A percentile compares a stretch with the other conserved stretches of the same genome.
Conservation (phyloP, 768 basidiomycete genomes). For the Wakefieldia striispora region DNA sequence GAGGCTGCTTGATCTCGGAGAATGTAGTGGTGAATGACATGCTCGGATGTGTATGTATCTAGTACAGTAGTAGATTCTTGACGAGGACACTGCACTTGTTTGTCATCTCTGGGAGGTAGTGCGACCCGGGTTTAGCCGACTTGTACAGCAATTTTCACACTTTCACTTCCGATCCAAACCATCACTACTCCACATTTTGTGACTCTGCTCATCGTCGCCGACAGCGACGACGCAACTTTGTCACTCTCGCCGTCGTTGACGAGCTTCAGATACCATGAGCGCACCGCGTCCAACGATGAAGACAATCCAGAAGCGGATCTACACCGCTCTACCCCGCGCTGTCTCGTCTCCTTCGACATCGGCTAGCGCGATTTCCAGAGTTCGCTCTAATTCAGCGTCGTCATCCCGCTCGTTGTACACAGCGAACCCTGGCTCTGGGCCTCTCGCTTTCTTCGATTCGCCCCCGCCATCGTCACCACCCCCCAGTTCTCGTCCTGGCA, state of each 20-base stretch:
- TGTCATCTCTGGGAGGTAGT: neutral
- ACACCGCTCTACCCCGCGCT: conserved; percentile 41
- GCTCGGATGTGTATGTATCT: conserved; percentile 21
- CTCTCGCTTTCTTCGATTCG: conserved; percentile 42
- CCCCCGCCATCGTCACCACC: conserved; percentile 37
- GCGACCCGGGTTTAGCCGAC: conserved; percentile 14
- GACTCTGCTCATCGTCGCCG: conserved; percentile 3
- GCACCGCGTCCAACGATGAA: conserved; percentile 43
- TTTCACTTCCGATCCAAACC: neutral
- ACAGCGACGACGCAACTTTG: conserved; percentile 12
- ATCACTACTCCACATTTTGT: neutral
- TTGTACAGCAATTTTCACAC: neutral
- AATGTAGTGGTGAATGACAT: neutral
- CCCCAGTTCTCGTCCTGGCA: conserved; percentile 39
- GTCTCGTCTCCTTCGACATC: conserved; percentile 28
- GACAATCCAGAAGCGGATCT: conserved; percentile 52
- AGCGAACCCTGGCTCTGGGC: conserved; percentile 26
- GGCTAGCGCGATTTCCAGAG: conserved; percentile 34
- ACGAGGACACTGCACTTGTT: neutral
- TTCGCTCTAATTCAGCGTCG: conserved; percentile 43
- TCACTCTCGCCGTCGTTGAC: neutral
- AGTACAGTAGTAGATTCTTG: neutral
- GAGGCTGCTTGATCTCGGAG: neutral
- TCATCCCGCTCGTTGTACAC: conserved; percentile 45
- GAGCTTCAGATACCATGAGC: conserved; percentile 25